A percentile compares a stretch with the other conserved stretches of the same genome.
phyloP scores from a whole-genome alignment of 495 filamentous ascomycete genomes.

The Aspergillus carlsbadensis region DNA sequence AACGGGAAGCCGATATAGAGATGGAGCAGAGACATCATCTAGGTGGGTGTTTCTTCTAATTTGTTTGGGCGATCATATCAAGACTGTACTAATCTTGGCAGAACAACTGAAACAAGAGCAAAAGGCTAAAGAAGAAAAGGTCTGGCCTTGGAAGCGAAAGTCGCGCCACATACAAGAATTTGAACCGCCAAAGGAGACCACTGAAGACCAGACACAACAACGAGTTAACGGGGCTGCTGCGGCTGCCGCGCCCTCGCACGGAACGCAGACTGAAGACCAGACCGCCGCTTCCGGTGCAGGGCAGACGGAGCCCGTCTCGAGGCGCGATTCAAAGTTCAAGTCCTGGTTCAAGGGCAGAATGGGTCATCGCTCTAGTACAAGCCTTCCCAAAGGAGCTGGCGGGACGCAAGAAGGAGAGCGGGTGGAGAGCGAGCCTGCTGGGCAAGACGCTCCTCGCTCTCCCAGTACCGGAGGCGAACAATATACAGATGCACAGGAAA shows the following conservation, averaged over 20 bases:
- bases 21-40: conserved; percentile 50
- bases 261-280: not conserved
- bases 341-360: conserved; percentile 62
- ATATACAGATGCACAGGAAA: conserved; percentile 1
- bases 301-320: conserved; percentile 27
- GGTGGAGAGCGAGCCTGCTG: not conserved
- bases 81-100: conserved; percentile 39
- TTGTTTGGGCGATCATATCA: not conserved
- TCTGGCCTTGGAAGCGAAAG: conserved; percentile 31
- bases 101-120: conserved; percentile 40
- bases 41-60: conserved; percentile 34
- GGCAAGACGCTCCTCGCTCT: not conserved
- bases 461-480: not conserved
- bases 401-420: conserved; percentile 1
- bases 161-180: conserved; percentile 21
- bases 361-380: conserved; percentile 38
- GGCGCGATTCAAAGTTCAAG: conserved; percentile 48
- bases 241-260: not conserved
- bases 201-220: not conserved
- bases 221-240: conserved; percentile 4
- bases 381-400: not conserved
- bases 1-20: conserved; percentile 55
- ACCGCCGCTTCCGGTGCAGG: not conserved
- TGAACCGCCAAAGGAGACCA: conserved; percentile 11
- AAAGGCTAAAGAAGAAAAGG: conserved; percentile 26